Evolutionary conservation across 495 filamentous ascomycete species (phyloP).

Genomic region (Aspergillus baeticus): DNA sequence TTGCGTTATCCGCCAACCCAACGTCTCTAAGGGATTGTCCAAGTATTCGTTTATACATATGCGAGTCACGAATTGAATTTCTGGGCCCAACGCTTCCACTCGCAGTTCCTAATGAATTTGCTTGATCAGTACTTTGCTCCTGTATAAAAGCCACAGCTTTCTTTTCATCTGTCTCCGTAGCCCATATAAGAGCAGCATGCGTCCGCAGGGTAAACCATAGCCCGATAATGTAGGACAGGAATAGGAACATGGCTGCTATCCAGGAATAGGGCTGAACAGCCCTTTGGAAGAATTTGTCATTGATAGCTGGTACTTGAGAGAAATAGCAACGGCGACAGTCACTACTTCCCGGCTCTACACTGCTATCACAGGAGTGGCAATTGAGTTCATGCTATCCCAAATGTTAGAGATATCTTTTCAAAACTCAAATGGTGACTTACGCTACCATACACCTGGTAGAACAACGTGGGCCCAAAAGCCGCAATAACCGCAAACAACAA

Average conservation of each 20-base stretch:
- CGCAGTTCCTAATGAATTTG: slow-evolving; percentile 30
- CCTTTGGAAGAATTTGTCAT: slow-evolving; percentile 82
- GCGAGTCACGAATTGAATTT: slow-evolving; percentile 70
- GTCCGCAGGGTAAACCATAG: slow-evolving; percentile 95
- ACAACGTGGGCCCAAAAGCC: slow-evolving; percentile 96
- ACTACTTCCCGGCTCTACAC: slow-evolving; percentile 41
- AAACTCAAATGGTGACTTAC: slow-evolving; percentile 45
- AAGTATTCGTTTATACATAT: slow-evolving; percentile 89
- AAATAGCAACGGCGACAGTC: slow-evolving; percentile 96
- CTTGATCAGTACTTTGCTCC: slow-evolving; percentile 43
- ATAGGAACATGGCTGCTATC: slow-evolving; percentile 78
- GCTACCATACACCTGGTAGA: slow-evolving; percentile 98
- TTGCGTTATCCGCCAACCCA: slow-evolving; percentile 56
- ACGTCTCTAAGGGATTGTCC: slow-evolving; percentile 83
- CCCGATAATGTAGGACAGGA: slow-evolving; percentile 90
- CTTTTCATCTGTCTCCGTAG: slow-evolving; percentile 82
- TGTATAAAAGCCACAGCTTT: slow-evolving; percentile 48
- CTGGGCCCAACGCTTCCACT: slow-evolving; percentile 25
- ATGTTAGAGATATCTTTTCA: slow-evolving; percentile 21
- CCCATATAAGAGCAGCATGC: slow-evolving; percentile 97
- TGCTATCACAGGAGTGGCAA: slow-evolving; percentile 71
- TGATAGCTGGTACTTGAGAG: slow-evolving; percentile 78
- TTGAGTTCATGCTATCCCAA: slow-evolving; percentile 76
- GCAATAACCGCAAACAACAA: slow-evolving; percentile 94
- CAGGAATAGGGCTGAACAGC: slow-evolving; percentile 94